A percentile compares a stretch with the other conserved stretches of the same genome.
phyloP scores from a whole-genome alignment of 139 green algal genomes.

The Pleodorina starrii region DNA sequence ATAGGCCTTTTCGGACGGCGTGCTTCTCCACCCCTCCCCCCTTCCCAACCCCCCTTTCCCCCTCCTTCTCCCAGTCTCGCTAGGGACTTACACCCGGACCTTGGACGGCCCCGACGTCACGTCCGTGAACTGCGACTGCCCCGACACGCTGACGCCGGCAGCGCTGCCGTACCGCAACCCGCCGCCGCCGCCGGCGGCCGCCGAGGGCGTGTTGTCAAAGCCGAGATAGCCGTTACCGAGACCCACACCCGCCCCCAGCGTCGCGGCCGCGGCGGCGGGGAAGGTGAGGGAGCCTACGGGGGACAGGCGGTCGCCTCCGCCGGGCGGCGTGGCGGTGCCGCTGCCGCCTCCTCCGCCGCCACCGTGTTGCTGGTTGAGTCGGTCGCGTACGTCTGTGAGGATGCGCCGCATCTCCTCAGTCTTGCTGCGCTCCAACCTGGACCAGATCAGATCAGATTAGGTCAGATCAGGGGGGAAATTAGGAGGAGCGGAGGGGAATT shows the following conservation, averaged over 20 bases:
- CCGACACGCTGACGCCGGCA: conserved; percentile 2
- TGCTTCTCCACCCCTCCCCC: too few species aligned
- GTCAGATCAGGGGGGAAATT: too few species aligned
- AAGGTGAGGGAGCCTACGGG: conserved; percentile 29
- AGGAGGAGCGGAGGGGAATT: too few species aligned
- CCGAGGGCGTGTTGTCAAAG: not conserved
- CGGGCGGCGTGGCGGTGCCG: not conserved
- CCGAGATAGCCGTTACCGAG: not conserved
- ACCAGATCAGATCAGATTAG: too few species aligned
- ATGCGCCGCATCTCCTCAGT: conserved; percentile 56
- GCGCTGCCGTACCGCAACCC: conserved; percentile 20
- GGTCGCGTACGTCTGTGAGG: conserved; percentile 47
- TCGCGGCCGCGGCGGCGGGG: not conserved
- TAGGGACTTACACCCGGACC: conserved; percentile 36
- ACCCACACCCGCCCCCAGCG: not conserved
- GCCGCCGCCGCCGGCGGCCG: not conserved
- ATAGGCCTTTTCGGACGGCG: too few species aligned
- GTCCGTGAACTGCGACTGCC: conserved; percentile 12
- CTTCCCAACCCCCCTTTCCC: not conserved
- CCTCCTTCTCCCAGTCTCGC: not conserved
- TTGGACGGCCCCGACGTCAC: conserved; percentile 3
- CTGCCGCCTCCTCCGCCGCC: not conserved
- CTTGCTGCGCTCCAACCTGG: conserved; percentile 46
- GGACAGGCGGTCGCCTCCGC: too few species aligned
- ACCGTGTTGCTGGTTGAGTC: conserved; percentile 13